phyloP scores from a whole-genome alignment of 192 early-diverging fungal genomes.

The Umbelopsis sp. region DNA sequence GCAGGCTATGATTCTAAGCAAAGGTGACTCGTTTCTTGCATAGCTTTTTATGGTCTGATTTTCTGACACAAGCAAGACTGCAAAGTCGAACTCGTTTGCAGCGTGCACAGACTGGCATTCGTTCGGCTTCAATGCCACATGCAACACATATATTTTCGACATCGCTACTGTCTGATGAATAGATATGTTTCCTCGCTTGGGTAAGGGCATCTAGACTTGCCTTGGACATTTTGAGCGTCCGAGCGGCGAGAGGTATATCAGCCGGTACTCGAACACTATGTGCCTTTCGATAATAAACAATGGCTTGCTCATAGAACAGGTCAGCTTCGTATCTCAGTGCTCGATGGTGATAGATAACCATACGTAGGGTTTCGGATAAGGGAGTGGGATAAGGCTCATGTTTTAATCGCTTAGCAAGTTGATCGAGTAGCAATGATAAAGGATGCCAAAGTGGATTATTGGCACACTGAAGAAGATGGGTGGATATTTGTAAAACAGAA shows the following conservation, averaged over 20 bases:
- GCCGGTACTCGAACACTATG: background rate
- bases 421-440: background rate
- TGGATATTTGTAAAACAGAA: background rate
- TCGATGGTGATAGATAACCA: conserved; percentile 7
- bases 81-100: background rate
- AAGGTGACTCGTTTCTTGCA: conserved; percentile 17
- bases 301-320: background rate
- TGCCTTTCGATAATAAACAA: background rate
- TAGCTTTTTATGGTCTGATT: background rate
- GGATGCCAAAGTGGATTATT: background rate
- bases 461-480: background rate
- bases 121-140: background rate
- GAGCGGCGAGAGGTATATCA: background rate
- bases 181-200: background rate
- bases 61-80: background rate
- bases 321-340: conserved; percentile 1
- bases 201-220: background rate
- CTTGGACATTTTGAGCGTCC: background rate
- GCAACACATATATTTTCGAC: conserved; percentile 1
- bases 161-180: conserved; percentile 7
- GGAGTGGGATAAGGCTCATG: background rate
- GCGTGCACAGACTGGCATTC: conserved; percentile 14
- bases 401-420: conserved; percentile 1
- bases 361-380: background rate
- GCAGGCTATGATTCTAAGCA: too few relatives aligned